Evolutionary conservation across 257 asterid species (phyloP), one percentile per base, ranked within the genome.

Genomic region (Solanum rostratum): DNA sequence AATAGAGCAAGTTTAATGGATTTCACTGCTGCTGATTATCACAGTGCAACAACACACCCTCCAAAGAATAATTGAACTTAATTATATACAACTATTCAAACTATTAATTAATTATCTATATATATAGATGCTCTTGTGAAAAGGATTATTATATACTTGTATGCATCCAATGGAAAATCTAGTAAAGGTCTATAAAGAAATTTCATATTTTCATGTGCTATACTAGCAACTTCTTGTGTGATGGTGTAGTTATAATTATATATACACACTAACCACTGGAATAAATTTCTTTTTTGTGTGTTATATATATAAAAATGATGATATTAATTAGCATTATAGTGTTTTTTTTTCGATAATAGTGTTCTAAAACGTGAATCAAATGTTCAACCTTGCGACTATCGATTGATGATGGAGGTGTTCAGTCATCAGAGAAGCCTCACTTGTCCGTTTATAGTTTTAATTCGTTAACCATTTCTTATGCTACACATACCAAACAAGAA

Each of bases 1-100:
- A 66, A 33, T 57, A 66, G 57, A 57, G 78, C 60, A 19, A 49
- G 45, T 82, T 82, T 45, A 43, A 22, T 27, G 27, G 60, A 22
- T 10, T 68, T 82, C 59, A 82, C 19, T 82, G 85, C 18, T 62
- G 85, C 85, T 43, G 85, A 60, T 62, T 82, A 82, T 62, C 43
- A 39, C 24, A 49, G 14, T 60, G 20, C 79, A 62, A 24, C 12
- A 62, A 82, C 71, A 22, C 85, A 82, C 13, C 85, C 85, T 46
- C 85, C 85, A 59, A 62, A 16, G 27, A 82, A 82, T 41, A 82
- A 82, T 15, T 82, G 74, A 81, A 11, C 30, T 63, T 29, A 24
- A 12, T 52, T 79, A 29, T 29, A 81, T n/a, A 59, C 55, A 80
- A 55, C 43, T 55, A 20, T 55, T 80, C 10, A 62, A 24, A 11